Base-by-base conservation (phyloP, 345 rosid species). In the Melaleuca alternifolia region DNA sequence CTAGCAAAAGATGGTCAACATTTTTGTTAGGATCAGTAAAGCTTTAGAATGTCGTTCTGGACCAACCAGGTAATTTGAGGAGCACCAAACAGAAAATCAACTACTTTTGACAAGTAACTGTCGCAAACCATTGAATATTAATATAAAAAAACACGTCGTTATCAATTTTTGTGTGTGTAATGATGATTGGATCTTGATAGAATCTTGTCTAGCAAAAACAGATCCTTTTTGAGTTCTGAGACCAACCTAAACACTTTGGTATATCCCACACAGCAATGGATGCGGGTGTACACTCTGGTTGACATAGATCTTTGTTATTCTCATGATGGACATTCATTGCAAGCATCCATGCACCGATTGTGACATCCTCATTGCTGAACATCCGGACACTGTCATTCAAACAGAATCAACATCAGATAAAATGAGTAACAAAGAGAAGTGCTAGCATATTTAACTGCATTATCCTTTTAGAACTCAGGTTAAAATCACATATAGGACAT, bases 271-370 rank as follows among this genome's bases (percentile, higher is more conserved):
- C 95, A 50, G 97, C 98, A 91, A 96, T 87, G 50, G 97, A 93
- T 84, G 93, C 51, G 37, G 93, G 88, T 3, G 95, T 91, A 91
- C 99, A 97, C 41, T 92, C 96, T 86, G 95, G 90, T 90, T 87
- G 88, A 90, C 98, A 96, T 37, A 96, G 93, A 83, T 91, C 93
- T 77, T 90, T 89, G 84, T 91, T 91, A 86, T 97, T 90, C 93
- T 97, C 99, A 30, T 97, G 99, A 83, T 94, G 90, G 84, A 97
- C 99, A 90, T 97, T 96, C 98, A 97, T 96, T 88, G 98, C 96
- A 84, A 97, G 95, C 98, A 97, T 97, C 99, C 98, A 97, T 84
- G 99, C 93, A 89, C 99, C 98, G 50, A 97, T 96, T 28, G 98
- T 97, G 59, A 96, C 98, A 87, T 96, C 99, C 90, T 97, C 99